Evolutionary conservation across 306 rosid species (phyloP).

Genomic region (Casuarina equisetifolia): DNA sequence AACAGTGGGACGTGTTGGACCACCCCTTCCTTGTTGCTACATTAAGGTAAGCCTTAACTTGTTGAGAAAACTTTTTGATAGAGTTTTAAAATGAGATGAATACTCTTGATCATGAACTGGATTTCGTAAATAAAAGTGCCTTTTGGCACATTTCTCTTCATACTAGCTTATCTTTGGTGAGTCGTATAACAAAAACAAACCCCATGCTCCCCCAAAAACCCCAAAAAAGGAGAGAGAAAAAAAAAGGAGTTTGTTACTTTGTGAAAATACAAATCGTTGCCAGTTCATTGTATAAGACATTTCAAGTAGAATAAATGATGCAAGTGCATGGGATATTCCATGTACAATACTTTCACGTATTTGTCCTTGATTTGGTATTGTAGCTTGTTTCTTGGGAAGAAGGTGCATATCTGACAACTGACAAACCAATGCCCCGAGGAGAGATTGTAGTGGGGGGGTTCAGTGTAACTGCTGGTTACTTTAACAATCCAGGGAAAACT

Average conservation of each 20-base stretch:
- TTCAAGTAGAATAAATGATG: background rate
- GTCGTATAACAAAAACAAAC: background rate
- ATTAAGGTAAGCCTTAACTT: slow-evolving; percentile 52
- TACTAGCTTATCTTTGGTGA: slow-evolving; percentile 1
- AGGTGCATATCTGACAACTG: slow-evolving; percentile 76
- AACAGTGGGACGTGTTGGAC: slow-evolving; percentile 93
- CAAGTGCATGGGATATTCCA: background rate
- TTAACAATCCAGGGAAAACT: slow-evolving; percentile 76
- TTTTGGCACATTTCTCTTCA: background rate
- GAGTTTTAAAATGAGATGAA: background rate
- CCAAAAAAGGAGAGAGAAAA: too few relatives aligned
- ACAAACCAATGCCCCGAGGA: slow-evolving; percentile 95
- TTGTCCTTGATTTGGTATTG: slow-evolving; percentile 29
- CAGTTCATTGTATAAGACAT: background rate
- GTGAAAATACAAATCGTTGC: background rate
- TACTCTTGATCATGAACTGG: background rate
- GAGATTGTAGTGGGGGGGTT: slow-evolving; percentile 85
- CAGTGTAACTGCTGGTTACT: slow-evolving; percentile 86
- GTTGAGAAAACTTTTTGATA: background rate
- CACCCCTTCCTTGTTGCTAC: slow-evolving; percentile 84
- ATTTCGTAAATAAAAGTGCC: background rate
- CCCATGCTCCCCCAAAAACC: too few relatives aligned
- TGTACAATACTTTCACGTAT: slow-evolving; percentile 12
- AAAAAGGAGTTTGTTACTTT: background rate
- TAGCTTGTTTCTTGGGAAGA: slow-evolving; percentile 97